A percentile compares a stretch with the other conserved stretches of the same genome.
phyloP scores from a whole-genome alignment of 108 stramenopile genomes.

The Nitzschia sp. region DNA sequence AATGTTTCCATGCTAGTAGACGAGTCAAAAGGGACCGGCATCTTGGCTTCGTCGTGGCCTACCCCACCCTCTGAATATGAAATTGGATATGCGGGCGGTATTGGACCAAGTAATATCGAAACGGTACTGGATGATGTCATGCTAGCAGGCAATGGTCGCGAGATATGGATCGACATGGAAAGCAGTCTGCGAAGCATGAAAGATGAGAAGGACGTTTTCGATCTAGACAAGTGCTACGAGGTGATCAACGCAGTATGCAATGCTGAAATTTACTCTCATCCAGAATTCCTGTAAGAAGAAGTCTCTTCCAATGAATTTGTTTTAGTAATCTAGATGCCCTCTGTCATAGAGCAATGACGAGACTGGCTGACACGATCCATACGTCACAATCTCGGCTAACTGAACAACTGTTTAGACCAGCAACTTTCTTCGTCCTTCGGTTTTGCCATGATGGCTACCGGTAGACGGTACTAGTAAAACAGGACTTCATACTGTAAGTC shows the following conservation, averaged over 20 bases:
- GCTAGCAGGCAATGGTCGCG: conserved; percentile 32
- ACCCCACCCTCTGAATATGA: conserved; percentile 34
- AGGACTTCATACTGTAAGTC: too few relatives aligned
- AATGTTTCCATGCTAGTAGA: conserved; percentile 84
- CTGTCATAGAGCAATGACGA: too few relatives aligned
- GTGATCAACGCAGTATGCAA: conserved; percentile 67
- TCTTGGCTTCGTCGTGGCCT: conserved; percentile 43
- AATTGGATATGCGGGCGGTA: conserved; percentile 89
- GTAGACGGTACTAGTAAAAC: too few relatives aligned
- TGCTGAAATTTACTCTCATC: conserved; percentile 43
- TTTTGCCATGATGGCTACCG: too few relatives aligned
- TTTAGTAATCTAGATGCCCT: too few relatives aligned
- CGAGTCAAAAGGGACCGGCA: conserved; percentile 85
- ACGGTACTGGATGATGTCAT: conserved; percentile 53
- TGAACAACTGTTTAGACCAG: too few relatives aligned
- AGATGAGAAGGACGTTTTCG: conserved; percentile 71
- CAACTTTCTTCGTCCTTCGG: too few relatives aligned
- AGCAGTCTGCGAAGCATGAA: conserved; percentile 71
- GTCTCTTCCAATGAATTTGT: too few relatives aligned
- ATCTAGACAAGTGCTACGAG: conserved; percentile 73
- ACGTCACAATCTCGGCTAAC: too few relatives aligned
- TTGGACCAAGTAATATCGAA: conserved; percentile 78
- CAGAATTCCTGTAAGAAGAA: conserved; percentile 39
- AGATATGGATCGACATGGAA: conserved; percentile 92
- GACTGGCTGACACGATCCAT: too few relatives aligned